Base-by-base conservation (phyloP, 2,329 filamentous ascomycete genomes). In the Aureobasidium uvarum region DNA sequence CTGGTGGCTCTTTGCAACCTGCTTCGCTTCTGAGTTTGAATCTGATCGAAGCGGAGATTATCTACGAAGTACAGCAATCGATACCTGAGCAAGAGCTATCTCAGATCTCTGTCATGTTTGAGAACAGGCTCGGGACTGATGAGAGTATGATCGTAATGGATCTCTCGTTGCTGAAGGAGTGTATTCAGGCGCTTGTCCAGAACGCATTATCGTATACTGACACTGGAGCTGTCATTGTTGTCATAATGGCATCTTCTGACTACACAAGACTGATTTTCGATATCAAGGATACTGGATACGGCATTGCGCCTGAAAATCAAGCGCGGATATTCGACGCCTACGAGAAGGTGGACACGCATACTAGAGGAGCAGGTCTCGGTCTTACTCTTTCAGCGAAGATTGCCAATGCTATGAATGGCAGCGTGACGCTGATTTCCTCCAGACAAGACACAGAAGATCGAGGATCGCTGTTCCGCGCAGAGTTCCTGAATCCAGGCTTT, bases 201-300 rank as follows among this genome's bases (percentile, higher is more conserved):
- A 81, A 81, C 51, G 78, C 79, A 0, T 71, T 81, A 0, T 79
- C 81, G 28, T 78, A 77, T 39, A 77, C 79, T 1, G 66, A 70
- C 5, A 63, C 73, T 5, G 79, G 79, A 10, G 71, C 75, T 1
- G 73, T 81, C 2, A 71, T 74, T 3, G 71, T 81, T 1, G 74
- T 70, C 0, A 69, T 77, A 0, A 74, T 75, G 0, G 65, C 76
- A 2, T 66, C 62, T 0, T 62, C 74, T 2, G 75, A 78, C 18
- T 71, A 69, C 10, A 71, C 72, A 3, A 68, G 69, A 0, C 69
- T 80, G 0, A 68, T 71, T 3, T 73, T 80, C n/a, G 79, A 81
- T 46, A 67, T 82, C 1, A 69, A 77, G 48, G 80, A 82, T 50
- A 80, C 75, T 1, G 80, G 79, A 0, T 69, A 74, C 3, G 79